Conservation (phyloP, 2,329 filamentous ascomycete species). For the Penicillium olsonii region DNA sequence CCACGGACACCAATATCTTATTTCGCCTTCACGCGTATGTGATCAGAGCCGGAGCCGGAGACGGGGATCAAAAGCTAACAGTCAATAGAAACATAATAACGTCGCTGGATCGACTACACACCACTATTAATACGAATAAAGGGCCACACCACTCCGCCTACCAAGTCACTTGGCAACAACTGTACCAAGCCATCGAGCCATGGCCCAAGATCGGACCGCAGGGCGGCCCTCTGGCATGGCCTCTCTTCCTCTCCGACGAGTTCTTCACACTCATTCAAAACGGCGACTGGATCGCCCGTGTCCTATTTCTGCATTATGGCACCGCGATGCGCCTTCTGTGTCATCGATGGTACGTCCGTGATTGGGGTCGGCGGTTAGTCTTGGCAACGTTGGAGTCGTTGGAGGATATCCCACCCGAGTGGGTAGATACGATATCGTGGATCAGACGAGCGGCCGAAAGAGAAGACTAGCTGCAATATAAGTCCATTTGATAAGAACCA, state of each 20-base stretch:
- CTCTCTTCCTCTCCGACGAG: slow-evolving; percentile 29
- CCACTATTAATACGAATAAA: slow-evolving; percentile 17
- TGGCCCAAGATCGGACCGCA: slow-evolving; percentile 32
- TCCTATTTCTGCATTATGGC: slow-evolving; percentile 34
- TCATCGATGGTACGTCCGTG: slow-evolving; percentile 36
- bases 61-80: neutral
- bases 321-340: slow-evolving; percentile 34
- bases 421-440: slow-evolving; percentile 32
- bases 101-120: slow-evolving; percentile 24
- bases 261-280: slow-evolving; percentile 28
- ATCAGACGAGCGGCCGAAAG: slow-evolving; percentile 25
- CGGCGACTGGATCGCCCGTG: slow-evolving; percentile 34
- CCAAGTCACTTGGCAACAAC: slow-evolving; percentile 27
- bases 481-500: too few relatives aligned
- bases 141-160: slow-evolving; percentile 21
- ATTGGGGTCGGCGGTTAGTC: slow-evolving; percentile 33
- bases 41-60: neutral
- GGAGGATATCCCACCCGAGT: slow-evolving; percentile 28
- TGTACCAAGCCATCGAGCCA: slow-evolving; percentile 27
- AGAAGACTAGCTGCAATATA: slow-evolving; percentile 12
- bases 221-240: slow-evolving; percentile 35
- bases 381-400: slow-evolving; percentile 28
- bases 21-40: slow-evolving; percentile 23
- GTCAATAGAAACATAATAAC: slow-evolving; percentile 23
- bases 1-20: slow-evolving; percentile 7